Percentiles rank a stretch among this genome's conserved stretches.
Conservation (phyloP, 176 grass and related monocot species). For the Paspalum notatum region DNA sequence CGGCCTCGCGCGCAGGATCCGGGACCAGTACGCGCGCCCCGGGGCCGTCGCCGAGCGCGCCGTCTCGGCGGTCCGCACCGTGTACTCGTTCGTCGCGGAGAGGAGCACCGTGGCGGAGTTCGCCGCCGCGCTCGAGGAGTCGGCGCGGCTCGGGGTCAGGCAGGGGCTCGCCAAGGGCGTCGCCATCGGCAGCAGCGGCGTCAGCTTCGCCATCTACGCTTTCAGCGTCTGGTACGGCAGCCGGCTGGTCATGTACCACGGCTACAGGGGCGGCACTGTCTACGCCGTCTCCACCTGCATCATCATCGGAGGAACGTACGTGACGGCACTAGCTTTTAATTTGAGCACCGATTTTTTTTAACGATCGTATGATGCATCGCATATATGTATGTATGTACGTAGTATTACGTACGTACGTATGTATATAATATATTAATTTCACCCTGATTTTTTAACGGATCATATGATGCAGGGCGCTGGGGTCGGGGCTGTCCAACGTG, state of each 20-base stretch:
- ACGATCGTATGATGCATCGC: no score
- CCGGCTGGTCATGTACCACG: slow-evolving; percentile 92
- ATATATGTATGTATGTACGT: no score
- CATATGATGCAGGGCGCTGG: slow-evolving; percentile 72
- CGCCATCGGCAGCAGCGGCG: slow-evolving; percentile 81
- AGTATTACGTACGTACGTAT: no score
- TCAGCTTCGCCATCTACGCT: slow-evolving; percentile 85
- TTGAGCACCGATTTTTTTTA: no score
- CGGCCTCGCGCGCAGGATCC: slow-evolving; percentile 65
- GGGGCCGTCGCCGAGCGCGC: slow-evolving; percentile 77
- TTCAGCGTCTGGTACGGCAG: slow-evolving; percentile 98
- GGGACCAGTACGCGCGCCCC: slow-evolving; percentile 69
- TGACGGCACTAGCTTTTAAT: no score
- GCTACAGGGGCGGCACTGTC: slow-evolving; percentile 74
- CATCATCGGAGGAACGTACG: no score
- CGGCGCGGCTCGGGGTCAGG: slow-evolving; percentile 66
- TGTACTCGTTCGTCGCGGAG: slow-evolving; percentile 87
- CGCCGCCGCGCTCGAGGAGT: slow-evolving; percentile 70
- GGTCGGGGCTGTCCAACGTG: slow-evolving; percentile 79
- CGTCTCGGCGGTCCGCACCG: slow-evolving; percentile 74
- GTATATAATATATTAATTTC: no score
- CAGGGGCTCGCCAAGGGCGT: slow-evolving; percentile 87
- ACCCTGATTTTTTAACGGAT: no score
- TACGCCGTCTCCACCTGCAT: slow-evolving; percentile 71
- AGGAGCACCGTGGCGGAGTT: slow-evolving; percentile 59